These are phyloP conservation scores for Nothophaeocryptopus gaeumannii DNA, from an alignment of 2,329 filamentous ascomycete genomes.

Conservation along the genomic window DNA sequence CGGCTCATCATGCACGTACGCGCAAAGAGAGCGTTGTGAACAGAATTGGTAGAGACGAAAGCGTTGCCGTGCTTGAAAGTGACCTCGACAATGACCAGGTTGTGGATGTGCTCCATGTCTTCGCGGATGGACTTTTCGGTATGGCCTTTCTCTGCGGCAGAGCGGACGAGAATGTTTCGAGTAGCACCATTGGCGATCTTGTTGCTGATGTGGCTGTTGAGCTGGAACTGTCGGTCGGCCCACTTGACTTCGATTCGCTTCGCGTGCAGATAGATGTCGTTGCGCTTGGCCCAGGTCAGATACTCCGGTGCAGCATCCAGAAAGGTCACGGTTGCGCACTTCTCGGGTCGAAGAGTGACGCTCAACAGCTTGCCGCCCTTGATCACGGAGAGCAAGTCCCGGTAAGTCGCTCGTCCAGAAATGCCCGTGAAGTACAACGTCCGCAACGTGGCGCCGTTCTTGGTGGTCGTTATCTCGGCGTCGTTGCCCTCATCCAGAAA, in stretches of 20 bases:
- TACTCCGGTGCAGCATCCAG: conserved; percentile 63
- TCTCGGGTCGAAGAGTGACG: conserved; percentile 62
- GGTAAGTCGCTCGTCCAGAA: conserved; percentile 59
- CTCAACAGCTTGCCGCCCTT: conserved; percentile 71
- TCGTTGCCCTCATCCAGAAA: conserved; percentile 15
- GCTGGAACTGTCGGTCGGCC: conserved; percentile 67
- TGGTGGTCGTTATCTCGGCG: neutral
- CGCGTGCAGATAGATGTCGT: conserved; percentile 66
- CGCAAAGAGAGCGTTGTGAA: conserved; percentile 72
- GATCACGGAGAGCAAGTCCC: conserved; percentile 62
- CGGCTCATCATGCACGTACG: conserved; percentile 71
- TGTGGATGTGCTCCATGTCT: conserved; percentile 80
- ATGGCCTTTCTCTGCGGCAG: conserved; percentile 49
- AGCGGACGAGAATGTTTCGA: conserved; percentile 69
- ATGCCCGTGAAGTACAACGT: conserved; percentile 64
- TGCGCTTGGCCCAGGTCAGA: conserved; percentile 59
- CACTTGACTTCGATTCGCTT: conserved; percentile 68
- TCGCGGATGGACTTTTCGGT: conserved; percentile 65
- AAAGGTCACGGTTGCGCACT: conserved; percentile 67
- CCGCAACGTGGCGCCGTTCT: conserved; percentile 32
- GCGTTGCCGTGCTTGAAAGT: conserved; percentile 58
- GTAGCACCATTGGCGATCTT: conserved; percentile 66
- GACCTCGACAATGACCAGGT: conserved; percentile 67
- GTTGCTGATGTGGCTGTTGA: conserved; percentile 61
- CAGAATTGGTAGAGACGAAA: conserved; percentile 72